Evolutionary conservation across 257 asterid genomes (phyloP).

Genomic region (Rubia yunnanensis): DNA sequence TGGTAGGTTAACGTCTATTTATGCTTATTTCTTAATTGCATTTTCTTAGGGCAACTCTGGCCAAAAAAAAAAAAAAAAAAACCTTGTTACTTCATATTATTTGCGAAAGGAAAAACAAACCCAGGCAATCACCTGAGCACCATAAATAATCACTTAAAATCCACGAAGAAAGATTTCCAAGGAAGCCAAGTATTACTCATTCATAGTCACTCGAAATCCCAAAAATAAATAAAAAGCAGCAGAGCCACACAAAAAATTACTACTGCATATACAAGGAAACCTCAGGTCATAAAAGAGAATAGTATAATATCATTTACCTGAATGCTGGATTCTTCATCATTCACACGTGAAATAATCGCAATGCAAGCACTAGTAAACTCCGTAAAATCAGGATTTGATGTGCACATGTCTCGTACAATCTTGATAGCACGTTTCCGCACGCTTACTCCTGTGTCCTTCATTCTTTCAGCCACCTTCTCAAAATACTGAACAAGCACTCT

Average conservation of each 20-base stretch:
- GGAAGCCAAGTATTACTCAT: neutral
- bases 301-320: conserved; percentile 46
- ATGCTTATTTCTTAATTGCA: neutral
- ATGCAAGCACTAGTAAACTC: conserved; percentile 70
- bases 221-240: conserved; percentile 6
- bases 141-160: neutral
- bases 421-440: conserved; percentile 96
- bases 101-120: too few relatives aligned
- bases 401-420: conserved; percentile 92
- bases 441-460: conserved; percentile 96
- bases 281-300: neutral
- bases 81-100: neutral
- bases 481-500: conserved; percentile 51
- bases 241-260: conserved; percentile 14
- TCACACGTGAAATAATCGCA: conserved; percentile 84
- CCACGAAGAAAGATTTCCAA: neutral
- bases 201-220: neutral
- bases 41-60: neutral
- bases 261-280: neutral
- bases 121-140: neutral
- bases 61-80: neutral
- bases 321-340: conserved; percentile 92
- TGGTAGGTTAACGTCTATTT: neutral
- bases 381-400: conserved; percentile 59
- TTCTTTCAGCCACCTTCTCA: conserved; percentile 95